Conservation (phyloP, 1,284 basidiomycete species). For the Microbotryomycetes sp. region DNA sequence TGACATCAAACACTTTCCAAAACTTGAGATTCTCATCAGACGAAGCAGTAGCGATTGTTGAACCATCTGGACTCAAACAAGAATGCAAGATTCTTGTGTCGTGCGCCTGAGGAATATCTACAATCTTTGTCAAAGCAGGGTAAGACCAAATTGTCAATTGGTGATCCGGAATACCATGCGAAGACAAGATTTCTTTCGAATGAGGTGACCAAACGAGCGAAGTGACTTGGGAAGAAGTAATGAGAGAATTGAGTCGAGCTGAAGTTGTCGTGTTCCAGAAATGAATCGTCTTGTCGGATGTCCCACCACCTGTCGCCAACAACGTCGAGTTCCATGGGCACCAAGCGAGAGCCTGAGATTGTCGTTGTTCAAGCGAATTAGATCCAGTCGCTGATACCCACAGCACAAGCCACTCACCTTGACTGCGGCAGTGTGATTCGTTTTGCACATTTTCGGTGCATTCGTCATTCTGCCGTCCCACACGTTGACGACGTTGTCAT, state of each 20-base stretch:
- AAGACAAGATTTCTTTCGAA: constrained; percentile 82
- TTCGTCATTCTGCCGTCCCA: constrained; percentile 80
- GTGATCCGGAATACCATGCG: constrained; percentile 81
- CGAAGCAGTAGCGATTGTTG: constrained; percentile 80
- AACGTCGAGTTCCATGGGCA: constrained; percentile 92
- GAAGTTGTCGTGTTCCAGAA: constrained; percentile 53
- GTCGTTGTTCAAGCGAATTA: background rate
- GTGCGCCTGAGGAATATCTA: constrained; percentile 85
- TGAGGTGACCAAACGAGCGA: constrained; percentile 84
- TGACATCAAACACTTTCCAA: constrained; percentile 53
- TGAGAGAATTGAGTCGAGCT: constrained; percentile 72
- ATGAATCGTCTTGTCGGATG: constrained; percentile 87
- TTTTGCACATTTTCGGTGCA: constrained; percentile 65
- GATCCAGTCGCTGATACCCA: constrained; percentile 1
- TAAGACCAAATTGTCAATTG: constrained; percentile 62
- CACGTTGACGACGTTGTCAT: constrained; percentile 93
- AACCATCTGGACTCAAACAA: constrained; percentile 76
- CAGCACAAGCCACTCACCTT: constrained; percentile 54
- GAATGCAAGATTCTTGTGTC: constrained; percentile 81
- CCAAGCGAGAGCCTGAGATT: constrained; percentile 83
- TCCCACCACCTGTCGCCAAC: constrained; percentile 89
- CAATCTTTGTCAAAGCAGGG: constrained; percentile 64
- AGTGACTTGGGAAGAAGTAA: constrained; percentile 84
- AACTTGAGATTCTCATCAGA: constrained; percentile 93
- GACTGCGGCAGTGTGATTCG: constrained; percentile 89